Conservation (phyloP, 495 filamentous ascomycete species). For the Aspergillus homomorphus region DNA sequence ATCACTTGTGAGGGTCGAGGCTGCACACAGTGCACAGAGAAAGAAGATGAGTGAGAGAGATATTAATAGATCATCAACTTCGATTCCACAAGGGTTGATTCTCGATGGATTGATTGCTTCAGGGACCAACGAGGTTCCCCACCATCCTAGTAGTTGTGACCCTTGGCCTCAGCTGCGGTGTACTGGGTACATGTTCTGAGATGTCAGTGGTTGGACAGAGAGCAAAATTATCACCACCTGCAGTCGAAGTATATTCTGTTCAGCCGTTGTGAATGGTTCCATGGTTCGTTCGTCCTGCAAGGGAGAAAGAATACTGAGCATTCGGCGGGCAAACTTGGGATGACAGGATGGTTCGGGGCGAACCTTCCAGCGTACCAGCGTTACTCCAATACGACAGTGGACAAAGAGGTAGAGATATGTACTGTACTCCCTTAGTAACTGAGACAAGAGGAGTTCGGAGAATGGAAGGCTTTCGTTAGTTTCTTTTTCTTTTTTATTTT, state of each 20-base stretch:
- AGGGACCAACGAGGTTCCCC: background rate
- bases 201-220: conserved; percentile 13
- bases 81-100: background rate
- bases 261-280: background rate
- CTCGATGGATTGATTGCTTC: background rate
- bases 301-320: conserved; percentile 1
- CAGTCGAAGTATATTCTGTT: background rate
- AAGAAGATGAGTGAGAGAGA: background rate
- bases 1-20: background rate
- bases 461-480: too few species aligned
- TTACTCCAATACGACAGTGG: background rate
- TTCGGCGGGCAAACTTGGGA: conserved; percentile 1
- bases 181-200: background rate
- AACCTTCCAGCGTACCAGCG: conserved; percentile 18
- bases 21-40: background rate
- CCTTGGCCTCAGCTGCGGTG: conserved; percentile 21
- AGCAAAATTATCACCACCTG: background rate
- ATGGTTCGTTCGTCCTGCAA: background rate
- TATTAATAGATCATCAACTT: background rate
- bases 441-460: too few species aligned
- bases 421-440: too few species aligned
- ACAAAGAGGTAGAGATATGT: too few species aligned
- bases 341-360: conserved; percentile 15
- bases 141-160: background rate
- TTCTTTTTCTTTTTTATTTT: too few species aligned